These are phyloP conservation scores for Leptosphaerulina australis DNA, from an alignment of 2,329 filamentous ascomycete species.

Conservation along the genomic window DNA sequence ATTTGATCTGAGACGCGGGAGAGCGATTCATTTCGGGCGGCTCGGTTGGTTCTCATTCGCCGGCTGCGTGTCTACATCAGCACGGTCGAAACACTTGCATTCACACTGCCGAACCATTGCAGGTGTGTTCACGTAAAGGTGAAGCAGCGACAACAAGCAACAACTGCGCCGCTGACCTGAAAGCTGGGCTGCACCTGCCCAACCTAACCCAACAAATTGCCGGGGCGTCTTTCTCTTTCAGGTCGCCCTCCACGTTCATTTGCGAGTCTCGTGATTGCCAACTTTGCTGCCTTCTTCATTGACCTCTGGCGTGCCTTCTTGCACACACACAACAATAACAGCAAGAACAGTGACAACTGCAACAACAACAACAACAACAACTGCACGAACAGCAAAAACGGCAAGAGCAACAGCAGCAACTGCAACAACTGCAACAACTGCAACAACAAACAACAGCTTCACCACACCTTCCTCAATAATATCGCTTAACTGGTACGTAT, in stretches of 20 bases:
- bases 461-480: constrained; percentile 17
- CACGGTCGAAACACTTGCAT: constrained; percentile 21
- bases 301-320: constrained; percentile 9
- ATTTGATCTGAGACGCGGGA: constrained; percentile 41
- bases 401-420: too few species aligned
- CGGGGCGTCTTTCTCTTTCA: constrained; percentile 12
- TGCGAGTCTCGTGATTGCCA: constrained; percentile 9
- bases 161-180: constrained; percentile 15
- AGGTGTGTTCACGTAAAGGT: constrained; percentile 15
- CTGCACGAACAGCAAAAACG: too few species aligned
- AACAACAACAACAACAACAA: too few species aligned
- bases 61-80: constrained; percentile 16
- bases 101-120: constrained; percentile 35
- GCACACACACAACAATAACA: constrained; percentile 6
- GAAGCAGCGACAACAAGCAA: constrained; percentile 27
- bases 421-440: too few species aligned
- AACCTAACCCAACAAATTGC: constrained; percentile 7
- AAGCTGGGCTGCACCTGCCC: constrained; percentile 19
- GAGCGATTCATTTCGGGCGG: constrained; percentile 36
- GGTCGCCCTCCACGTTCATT: constrained; percentile 1
- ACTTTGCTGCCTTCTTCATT: constrained; percentile 1
- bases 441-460: constrained; percentile 15
- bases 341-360: too few species aligned
- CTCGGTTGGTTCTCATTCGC: constrained; percentile 33
- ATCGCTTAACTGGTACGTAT: constrained; percentile 32